Conservation (phyloP, 1,139 yeast genomes). For the Magnusiomyces suaveolens region DNA sequence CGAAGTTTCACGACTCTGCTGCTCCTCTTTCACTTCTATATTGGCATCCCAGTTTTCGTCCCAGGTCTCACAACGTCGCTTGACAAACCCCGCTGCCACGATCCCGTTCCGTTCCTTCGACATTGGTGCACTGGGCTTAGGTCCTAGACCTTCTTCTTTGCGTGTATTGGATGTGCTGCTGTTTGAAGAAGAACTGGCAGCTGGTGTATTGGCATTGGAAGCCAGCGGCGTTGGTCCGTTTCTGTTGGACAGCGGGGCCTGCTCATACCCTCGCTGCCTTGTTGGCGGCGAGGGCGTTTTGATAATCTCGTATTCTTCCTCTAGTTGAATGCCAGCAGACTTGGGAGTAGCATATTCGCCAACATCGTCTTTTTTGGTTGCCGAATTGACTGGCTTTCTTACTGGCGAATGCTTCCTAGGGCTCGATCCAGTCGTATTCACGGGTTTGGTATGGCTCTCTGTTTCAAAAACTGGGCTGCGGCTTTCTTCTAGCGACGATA, state of each 20-base stretch:
- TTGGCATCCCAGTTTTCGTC: constrained; percentile 5
- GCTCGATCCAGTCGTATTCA: background rate
- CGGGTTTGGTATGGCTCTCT: background rate
- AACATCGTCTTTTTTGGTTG: background rate
- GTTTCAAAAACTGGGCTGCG: background rate
- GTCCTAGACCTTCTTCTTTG: background rate
- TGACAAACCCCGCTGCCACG: background rate
- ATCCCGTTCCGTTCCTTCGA: constrained; percentile 10
- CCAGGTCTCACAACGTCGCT: constrained; percentile 10
- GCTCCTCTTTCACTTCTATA: background rate
- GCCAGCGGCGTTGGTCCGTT: no score
- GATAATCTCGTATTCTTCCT: background rate
- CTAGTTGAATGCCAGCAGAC: background rate
- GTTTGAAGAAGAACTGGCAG: no score
- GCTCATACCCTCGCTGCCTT: background rate
- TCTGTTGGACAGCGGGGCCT: no score
- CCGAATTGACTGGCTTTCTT: background rate
- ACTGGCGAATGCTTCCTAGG: background rate
- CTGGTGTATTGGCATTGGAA: no score
- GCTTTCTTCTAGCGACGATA: no score
- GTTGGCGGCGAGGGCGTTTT: background rate
- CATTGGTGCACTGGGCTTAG: background rate
- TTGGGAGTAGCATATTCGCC: background rate
- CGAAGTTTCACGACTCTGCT: constrained; percentile 18
- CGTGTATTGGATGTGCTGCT: background rate